Evolutionary conservation across 2,329 filamentous ascomycete genomes (phyloP).

Genomic region (Curvularia verruculosa): DNA sequence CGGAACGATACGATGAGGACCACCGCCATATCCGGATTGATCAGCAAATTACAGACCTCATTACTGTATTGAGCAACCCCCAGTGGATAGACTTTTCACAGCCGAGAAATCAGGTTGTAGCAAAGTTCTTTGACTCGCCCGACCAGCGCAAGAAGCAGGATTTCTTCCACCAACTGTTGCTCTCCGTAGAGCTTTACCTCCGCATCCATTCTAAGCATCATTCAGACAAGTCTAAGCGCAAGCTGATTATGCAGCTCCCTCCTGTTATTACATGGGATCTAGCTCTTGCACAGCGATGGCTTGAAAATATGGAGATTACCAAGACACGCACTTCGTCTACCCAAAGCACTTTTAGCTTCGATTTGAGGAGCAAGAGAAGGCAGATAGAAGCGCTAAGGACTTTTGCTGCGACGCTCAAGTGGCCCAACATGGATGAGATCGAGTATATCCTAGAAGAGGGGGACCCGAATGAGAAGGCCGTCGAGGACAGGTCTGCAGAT

Average conservation of each 20-base stretch:
- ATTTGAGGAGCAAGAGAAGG: slow-evolving; percentile 67
- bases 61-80: slow-evolving; percentile 70
- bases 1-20: slow-evolving; percentile 62
- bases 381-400: slow-evolving; percentile 72
- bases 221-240: slow-evolving; percentile 67
- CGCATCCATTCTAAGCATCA: slow-evolving; percentile 70
- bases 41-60: slow-evolving; percentile 74
- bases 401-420: slow-evolving; percentile 75
- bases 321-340: slow-evolving; percentile 58
- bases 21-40: slow-evolving; percentile 67
- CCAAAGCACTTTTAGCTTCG: slow-evolving; percentile 61
- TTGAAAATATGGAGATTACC: slow-evolving; percentile 71
- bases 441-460: slow-evolving; percentile 66
- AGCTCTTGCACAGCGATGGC: slow-evolving; percentile 75
- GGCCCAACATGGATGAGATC: slow-evolving; percentile 73
- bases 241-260: slow-evolving; percentile 68
- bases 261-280: slow-evolving; percentile 75
- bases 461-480: slow-evolving; percentile 54
- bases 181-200: slow-evolving; percentile 73
- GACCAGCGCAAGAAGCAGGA: slow-evolving; percentile 65
- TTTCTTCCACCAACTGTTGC: slow-evolving; percentile 78
- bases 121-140: slow-evolving; percentile 69
- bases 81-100: slow-evolving; percentile 77
- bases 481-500: slow-evolving; percentile 70
- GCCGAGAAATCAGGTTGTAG: slow-evolving; percentile 73